Base-by-base conservation (phyloP, 1,139 yeast genomes). In the Yamadazyma diddensiae region DNA sequence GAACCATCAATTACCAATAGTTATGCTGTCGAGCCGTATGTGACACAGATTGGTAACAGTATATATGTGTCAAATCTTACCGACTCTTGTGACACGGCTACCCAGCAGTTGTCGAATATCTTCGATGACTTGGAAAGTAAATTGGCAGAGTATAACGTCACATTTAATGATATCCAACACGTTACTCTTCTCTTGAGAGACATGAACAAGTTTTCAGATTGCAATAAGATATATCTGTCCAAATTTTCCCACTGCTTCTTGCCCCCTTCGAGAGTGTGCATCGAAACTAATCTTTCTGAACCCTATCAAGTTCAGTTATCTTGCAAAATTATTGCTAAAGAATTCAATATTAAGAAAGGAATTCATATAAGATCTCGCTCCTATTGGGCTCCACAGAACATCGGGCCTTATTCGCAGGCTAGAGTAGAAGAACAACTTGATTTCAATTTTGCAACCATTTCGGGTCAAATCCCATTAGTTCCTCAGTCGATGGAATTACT, bases 371-470 rank as follows among this genome's bases (percentile, higher is more conserved):
- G 92, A 47, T 87, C 97, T 1, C 69, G 92, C 37, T 87, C 96
- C 18, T 88, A 82, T 54, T 92, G 98, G 98, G 97, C 97, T 0
- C 98, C 98, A 0, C 94, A 95, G 28, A 92, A 92, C 47, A 92
- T 92, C 35, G 98, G 98, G 0, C 98, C 98, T 0, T 92, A 92
- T 53, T 90, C 98, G 0, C 98, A 92, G 56, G 76, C 92, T 1
- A 75, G 80, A 9, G 63, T 77, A 31, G 73, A 69, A 34, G 53
- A 54, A 6, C 60, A 59, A 12, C 68, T 72, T 19, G 35, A 35
- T 6, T 52, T 54, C 36, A 57, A 64, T 24, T 47, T 77, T 6
- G 79, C 84, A 0, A 73, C 77, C 26, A 59, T 88, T n/a, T 86
- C 97, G 26, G 98, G 98, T 0, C 97, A 92, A 57, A 90, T 92